Conservation (phyloP, 2,329 filamentous ascomycete species). For the Epichloe bromicola region DNA sequence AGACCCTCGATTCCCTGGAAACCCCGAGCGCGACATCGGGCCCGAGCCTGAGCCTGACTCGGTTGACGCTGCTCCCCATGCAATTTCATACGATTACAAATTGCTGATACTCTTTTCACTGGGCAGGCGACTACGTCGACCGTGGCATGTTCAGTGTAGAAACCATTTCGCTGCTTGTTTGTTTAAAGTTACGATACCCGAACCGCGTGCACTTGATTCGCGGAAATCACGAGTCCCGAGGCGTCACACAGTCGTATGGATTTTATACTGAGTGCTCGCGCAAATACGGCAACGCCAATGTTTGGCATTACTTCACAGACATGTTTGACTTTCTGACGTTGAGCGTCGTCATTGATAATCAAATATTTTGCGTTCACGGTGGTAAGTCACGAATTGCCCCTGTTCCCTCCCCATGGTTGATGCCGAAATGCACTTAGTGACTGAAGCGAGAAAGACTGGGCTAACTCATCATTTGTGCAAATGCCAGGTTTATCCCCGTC, state of each 20-base stretch:
- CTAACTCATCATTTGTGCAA: no score
- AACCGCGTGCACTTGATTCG: conserved; percentile 91
- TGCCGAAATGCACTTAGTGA: no score
- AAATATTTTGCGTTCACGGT: conserved; percentile 98
- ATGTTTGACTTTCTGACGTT: conserved; percentile 99
- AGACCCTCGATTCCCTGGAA: not conserved
- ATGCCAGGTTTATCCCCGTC: conserved; percentile 60
- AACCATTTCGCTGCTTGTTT: conserved; percentile 94
- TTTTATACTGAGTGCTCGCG: conserved; percentile 98
- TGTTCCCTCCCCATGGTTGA: not conserved
- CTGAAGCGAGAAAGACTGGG: not conserved
- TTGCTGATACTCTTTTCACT: not conserved
- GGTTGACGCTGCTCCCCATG: not conserved
- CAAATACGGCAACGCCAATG: conserved; percentile 96
- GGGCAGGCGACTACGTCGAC: conserved; percentile 85
- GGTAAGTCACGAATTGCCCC: conserved; percentile 30
- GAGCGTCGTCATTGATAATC: conserved; percentile 94
- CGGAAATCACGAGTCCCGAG: conserved; percentile 94
- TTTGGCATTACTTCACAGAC: conserved; percentile 99
- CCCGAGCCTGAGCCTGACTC: not conserved
- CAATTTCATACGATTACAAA: not conserved
- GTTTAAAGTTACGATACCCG: conserved; percentile 92
- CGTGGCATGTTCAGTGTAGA: conserved; percentile 97
- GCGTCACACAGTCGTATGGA: conserved; percentile 96
- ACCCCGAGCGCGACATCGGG: not conserved